Evolutionary conservation across 352 stramenopile genomes (phyloP).

Genomic region (Pythium diclinum): DNA sequence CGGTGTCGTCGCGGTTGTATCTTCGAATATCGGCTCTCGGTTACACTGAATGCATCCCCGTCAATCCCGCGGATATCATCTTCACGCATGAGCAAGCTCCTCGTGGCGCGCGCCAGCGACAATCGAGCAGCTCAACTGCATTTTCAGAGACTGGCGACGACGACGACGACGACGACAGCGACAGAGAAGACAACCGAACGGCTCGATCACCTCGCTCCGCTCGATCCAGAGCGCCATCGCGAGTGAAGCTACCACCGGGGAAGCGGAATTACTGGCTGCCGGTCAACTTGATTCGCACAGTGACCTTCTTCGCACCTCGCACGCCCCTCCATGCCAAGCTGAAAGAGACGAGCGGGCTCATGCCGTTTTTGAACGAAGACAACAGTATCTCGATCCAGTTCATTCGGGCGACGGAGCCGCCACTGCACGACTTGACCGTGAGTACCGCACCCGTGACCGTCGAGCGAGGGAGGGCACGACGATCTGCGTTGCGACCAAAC

Average conservation of each 20-base stretch:
- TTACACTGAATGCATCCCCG: slow-evolving; percentile 73
- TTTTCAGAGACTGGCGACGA: slow-evolving; percentile 23
- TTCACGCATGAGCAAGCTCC: slow-evolving; percentile 46
- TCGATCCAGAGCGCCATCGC: neutral
- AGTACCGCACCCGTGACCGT: slow-evolving; percentile 2
- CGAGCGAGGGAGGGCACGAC: slow-evolving; percentile 34
- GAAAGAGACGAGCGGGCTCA: slow-evolving; percentile 72
- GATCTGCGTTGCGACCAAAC: slow-evolving; percentile 37
- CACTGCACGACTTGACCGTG: slow-evolving; percentile 50
- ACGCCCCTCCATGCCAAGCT: slow-evolving; percentile 73
- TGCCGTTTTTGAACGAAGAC: slow-evolving; percentile 60
- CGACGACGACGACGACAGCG: slow-evolving; percentile 37
- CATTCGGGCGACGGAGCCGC: slow-evolving; percentile 67
- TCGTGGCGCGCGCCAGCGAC: slow-evolving; percentile 35
- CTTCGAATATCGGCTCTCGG: slow-evolving; percentile 69
- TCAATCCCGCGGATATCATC: slow-evolving; percentile 54
- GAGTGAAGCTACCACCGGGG: slow-evolving; percentile 1
- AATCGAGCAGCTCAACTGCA: slow-evolving; percentile 29
- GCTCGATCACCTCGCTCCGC: neutral
- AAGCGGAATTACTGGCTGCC: slow-evolving; percentile 69
- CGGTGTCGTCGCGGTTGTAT: slow-evolving; percentile 46
- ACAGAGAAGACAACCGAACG: slow-evolving; percentile 8
- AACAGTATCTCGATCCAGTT: slow-evolving; percentile 76
- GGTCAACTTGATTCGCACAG: slow-evolving; percentile 70
- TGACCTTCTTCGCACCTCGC: slow-evolving; percentile 72